Conservation (phyloP, 805 yeast genomes). For the Dipodascus albidus region DNA sequence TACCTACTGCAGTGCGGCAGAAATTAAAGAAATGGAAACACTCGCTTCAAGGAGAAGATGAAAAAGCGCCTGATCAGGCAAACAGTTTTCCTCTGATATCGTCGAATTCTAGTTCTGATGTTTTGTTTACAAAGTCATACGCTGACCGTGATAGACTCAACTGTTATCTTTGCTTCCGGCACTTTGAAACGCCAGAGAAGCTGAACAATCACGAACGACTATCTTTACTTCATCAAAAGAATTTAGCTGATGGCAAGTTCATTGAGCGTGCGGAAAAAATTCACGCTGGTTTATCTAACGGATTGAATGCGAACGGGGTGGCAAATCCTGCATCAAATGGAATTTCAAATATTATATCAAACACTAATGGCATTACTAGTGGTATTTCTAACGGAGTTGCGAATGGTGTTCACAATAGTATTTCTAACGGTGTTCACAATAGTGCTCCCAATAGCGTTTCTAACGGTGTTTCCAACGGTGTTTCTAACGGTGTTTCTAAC, state of each 20-base stretch:
- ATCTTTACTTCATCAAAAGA: conserved; percentile 3
- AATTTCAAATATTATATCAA: not conserved
- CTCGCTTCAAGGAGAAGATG: not conserved
- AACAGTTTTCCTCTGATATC: not conserved
- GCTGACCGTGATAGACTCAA: not conserved
- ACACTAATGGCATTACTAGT: not conserved
- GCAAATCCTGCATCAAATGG: too few relatives aligned
- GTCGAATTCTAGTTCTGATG: not conserved
- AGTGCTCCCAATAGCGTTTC: not conserved
- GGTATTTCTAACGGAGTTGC: not conserved
- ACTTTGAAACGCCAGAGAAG: conserved; percentile 1
- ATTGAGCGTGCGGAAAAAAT: conserved; percentile 4
- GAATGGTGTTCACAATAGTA: not conserved
- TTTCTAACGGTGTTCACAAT: not conserved
- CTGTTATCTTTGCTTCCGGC: conserved; percentile 4
- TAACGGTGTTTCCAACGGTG: not conserved
- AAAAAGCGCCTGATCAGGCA: not conserved
- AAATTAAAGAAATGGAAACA: not conserved
- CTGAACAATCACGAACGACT: conserved; percentile 5
- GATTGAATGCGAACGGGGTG: too few relatives aligned
- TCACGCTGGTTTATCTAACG: not conserved
- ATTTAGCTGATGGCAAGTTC: not conserved
- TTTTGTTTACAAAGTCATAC: not conserved
- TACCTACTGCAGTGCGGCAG: not conserved
- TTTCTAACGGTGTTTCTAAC: not conserved